Conservation (phyloP, 2,329 filamentous ascomycete genomes). For the Nakataea oryzae region DNA sequence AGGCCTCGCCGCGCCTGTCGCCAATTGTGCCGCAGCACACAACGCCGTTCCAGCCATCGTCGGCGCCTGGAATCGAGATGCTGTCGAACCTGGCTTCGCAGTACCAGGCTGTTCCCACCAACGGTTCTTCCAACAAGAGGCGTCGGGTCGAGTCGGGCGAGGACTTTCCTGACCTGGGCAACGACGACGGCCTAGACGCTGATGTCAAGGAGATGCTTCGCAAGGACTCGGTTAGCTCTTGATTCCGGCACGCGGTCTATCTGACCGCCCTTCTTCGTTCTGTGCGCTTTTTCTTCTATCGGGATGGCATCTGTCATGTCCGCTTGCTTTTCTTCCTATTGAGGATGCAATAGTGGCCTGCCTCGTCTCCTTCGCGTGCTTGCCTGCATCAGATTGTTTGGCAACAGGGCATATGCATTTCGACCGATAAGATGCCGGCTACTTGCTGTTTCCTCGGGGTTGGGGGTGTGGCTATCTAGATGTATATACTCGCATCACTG, state of each 20-base stretch:
- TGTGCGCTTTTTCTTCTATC: not conserved
- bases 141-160: conserved; percentile 39
- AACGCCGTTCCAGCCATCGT: conserved; percentile 8
- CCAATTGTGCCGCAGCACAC: conserved; percentile 10
- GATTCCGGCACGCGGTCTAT: not conserved
- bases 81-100: conserved; percentile 28
- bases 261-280: not conserved
- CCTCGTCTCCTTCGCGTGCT: not conserved
- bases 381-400: not conserved
- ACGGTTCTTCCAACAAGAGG: conserved; percentile 43
- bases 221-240: conserved; percentile 22
- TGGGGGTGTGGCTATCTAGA: not conserved
- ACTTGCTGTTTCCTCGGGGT: not conserved
- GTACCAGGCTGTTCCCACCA: conserved; percentile 38
- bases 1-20: not conserved
- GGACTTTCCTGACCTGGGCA: conserved; percentile 43
- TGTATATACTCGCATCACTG: not conserved
- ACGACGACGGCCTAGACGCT: conserved; percentile 43
- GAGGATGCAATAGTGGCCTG: not conserved
- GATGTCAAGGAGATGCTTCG: conserved; percentile 46
- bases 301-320: not conserved
- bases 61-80: conserved; percentile 26
- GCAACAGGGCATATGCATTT: not conserved
- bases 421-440: not conserved
- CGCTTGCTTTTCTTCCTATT: not conserved